Evolutionary conservation across 192 early-diverging fungal genomes (phyloP).

Genomic region (Coemansia sp.): DNA sequence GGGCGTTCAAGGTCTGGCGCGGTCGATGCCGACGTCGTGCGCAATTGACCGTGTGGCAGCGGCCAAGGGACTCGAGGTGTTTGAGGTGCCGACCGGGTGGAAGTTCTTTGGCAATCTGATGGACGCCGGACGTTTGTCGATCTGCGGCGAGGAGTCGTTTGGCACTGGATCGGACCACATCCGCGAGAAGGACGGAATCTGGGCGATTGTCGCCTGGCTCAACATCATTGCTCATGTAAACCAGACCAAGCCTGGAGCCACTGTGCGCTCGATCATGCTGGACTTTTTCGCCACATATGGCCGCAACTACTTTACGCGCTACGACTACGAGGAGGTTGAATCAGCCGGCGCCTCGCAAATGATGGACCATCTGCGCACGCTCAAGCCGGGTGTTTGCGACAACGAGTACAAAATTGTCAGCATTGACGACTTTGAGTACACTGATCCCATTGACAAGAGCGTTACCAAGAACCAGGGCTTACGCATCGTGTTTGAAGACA

Average conservation of each 20-base stretch:
- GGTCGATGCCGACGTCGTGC: constrained; percentile 94
- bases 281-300: constrained; percentile 82
- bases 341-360: constrained; percentile 72
- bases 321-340: constrained; percentile 97
- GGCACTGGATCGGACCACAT: constrained; percentile 98
- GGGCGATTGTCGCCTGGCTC: constrained; percentile 97
- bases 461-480: constrained; percentile 87
- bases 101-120: constrained; percentile 99
- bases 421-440: constrained; percentile 94
- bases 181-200: constrained; percentile 98
- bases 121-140: constrained; percentile 89
- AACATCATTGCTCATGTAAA: constrained; percentile 82
- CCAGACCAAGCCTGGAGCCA: constrained; percentile 53
- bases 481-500: constrained; percentile 87
- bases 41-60: constrained; percentile 88
- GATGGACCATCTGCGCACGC: constrained; percentile 66
- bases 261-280: constrained; percentile 78
- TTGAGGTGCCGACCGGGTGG: constrained; percentile 91
- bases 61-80: constrained; percentile 72
- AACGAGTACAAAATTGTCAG: constrained; percentile 44
- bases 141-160: constrained; percentile 98
- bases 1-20: constrained; percentile 83
- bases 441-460: constrained; percentile 86
- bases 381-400: constrained; percentile 60
- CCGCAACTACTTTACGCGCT: constrained; percentile 94